phyloP scores from a whole-genome alignment of 2,329 filamentous ascomycete species.

The Neofusicoccum sp. region DNA sequence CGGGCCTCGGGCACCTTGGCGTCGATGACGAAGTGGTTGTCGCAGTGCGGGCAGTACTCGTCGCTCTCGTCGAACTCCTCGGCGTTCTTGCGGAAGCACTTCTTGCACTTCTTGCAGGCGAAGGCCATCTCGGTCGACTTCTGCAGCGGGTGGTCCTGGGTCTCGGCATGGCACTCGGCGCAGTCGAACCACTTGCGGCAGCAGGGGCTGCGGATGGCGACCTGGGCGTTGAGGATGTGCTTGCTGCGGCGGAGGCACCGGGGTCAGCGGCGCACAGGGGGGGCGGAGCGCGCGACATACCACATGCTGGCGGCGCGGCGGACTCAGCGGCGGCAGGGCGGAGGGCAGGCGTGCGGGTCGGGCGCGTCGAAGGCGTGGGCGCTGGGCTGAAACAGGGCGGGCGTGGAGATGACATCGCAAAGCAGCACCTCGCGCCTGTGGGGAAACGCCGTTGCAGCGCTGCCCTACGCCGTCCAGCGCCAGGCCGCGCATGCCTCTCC shows the following conservation, averaged over 20 bases:
- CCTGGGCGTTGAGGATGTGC: conserved; percentile 97
- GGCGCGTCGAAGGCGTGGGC: not conserved
- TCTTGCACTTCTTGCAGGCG: conserved; percentile 98
- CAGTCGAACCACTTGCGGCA: conserved; percentile 99
- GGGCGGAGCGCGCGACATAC: conserved; percentile 20
- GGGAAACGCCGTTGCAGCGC: conserved; percentile 15
- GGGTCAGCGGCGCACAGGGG: conserved; percentile 11
- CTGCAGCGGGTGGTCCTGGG: conserved; percentile 71
- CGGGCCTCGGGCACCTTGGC: conserved; percentile 79
- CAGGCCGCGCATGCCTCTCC: not conserved
- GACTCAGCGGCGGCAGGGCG: not conserved
- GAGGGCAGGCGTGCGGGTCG: too few relatives aligned
- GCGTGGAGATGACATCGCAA: conserved; percentile 11
- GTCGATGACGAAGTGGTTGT: conserved; percentile 96
- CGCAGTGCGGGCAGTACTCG: conserved; percentile 98
- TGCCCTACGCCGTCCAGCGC: not conserved
- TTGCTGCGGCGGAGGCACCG: conserved; percentile 60
- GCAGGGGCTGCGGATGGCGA: conserved; percentile 91
- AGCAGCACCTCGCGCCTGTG: conserved; percentile 10
- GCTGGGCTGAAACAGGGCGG: conserved; percentile 6
- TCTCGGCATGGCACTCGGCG: conserved; percentile 86
- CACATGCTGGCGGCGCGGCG: conserved; percentile 32
- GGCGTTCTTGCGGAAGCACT: conserved; percentile 94
- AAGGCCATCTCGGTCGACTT: conserved; percentile 88
- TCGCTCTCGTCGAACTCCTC: conserved; percentile 92